phyloP scores from a whole-genome alignment of 352 stramenopile genomes.

The Pythium utonaiense region DNA sequence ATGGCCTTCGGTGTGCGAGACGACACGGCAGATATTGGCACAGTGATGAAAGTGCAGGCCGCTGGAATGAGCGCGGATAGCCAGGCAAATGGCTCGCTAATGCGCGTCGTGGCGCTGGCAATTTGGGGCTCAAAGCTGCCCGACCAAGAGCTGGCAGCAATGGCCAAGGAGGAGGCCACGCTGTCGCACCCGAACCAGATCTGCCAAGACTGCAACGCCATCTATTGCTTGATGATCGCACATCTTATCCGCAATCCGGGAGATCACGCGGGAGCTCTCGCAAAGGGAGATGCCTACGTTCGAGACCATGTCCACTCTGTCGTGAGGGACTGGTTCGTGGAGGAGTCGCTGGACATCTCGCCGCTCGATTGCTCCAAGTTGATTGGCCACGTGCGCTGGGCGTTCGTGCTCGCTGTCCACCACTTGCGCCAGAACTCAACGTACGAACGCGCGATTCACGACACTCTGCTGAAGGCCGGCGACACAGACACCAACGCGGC shows the following conservation, averaged over 20 bases:
- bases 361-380: conserved; percentile 29
- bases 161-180: conserved; percentile 36
- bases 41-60: conserved; percentile 28
- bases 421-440: conserved; percentile 35
- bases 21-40: conserved; percentile 13
- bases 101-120: conserved; percentile 45
- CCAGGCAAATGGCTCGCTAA: conserved; percentile 54
- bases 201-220: conserved; percentile 57
- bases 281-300: conserved; percentile 35
- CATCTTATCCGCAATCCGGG: conserved; percentile 38
- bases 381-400: conserved; percentile 48
- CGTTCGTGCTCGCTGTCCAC: conserved; percentile 43
- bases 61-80: conserved; percentile 24
- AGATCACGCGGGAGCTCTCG: conserved; percentile 34
- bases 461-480: conserved; percentile 48
- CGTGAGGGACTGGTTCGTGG: conserved; percentile 41
- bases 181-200: conserved; percentile 49
- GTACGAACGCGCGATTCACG: conserved; percentile 43
- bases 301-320: conserved; percentile 20
- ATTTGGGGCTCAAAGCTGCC: conserved; percentile 32
- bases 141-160: conserved; percentile 26
- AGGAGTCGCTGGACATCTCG: conserved; percentile 39
- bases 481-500: conserved; percentile 64
- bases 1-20: conserved; percentile 30
- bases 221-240: conserved; percentile 52